These are phyloP conservation scores for Pyrenula massariospora DNA, from an alignment of 495 filamentous ascomycete genomes.

Conservation along the genomic window DNA sequence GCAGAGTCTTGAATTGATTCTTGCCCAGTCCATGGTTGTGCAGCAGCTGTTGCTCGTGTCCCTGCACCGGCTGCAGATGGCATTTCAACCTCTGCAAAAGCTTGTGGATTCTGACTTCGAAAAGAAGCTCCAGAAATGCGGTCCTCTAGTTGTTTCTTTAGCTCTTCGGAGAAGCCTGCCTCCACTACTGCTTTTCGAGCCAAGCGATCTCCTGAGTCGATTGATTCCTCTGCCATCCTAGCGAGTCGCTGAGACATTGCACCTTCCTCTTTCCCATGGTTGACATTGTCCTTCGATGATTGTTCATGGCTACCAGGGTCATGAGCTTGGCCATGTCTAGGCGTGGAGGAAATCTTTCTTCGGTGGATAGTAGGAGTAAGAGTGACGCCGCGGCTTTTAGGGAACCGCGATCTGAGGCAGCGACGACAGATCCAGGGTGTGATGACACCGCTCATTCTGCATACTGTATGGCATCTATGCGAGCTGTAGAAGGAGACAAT, in stretches of 20 bases:
- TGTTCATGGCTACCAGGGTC: background rate
- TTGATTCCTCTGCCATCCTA: constrained; percentile 68
- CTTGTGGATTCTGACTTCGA: constrained; percentile 51
- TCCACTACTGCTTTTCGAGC: constrained; percentile 68
- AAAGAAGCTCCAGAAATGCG: constrained; percentile 63
- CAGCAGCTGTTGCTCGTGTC: constrained; percentile 58
- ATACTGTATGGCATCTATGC: background rate
- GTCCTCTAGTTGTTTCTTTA: constrained; percentile 63
- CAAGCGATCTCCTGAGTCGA: constrained; percentile 59
- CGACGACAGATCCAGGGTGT: background rate
- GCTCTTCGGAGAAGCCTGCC: constrained; percentile 76
- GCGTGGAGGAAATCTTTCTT: background rate
- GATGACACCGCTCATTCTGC: background rate
- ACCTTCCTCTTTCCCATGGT: constrained; percentile 27
- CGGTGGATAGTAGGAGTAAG: background rate
- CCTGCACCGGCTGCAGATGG: constrained; percentile 59
- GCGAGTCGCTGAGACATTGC: constrained; percentile 65
- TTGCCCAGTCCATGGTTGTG: constrained; percentile 65
- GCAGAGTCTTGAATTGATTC: constrained; percentile 65
- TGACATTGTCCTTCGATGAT: background rate
- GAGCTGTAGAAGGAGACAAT: too few species aligned
- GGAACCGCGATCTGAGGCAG: background rate
- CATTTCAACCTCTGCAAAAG: constrained; percentile 55
- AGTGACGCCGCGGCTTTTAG: background rate
- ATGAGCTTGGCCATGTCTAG: background rate